Evolutionary conservation across 345 rosid species (phyloP), one percentile per base, ranked within the genome.

Genomic region (Corchorus capsularis): DNA sequence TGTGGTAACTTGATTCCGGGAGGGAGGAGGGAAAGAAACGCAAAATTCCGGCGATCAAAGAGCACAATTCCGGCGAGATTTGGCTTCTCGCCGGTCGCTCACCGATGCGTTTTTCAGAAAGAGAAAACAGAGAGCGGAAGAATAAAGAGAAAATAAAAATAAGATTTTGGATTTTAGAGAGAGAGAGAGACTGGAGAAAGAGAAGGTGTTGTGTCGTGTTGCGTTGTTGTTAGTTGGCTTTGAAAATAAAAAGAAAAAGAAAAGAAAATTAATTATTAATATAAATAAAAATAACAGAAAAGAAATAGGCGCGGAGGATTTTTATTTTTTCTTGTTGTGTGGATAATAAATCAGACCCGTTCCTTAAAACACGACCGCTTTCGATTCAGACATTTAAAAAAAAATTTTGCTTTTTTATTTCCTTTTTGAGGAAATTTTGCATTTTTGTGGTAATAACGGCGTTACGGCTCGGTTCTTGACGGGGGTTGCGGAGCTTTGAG

Each of bases 11-110:
- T 35, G 74, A 70, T 53, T n/a, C 74, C 34, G 47, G 47, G 2
- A 1, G 47, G 47, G 9, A 6, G 5, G 61, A 41, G 2, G 20
- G 10, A 16, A 32, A 49, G 2, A 47, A 59, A 55, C 46, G 39
- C 62, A 20, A 77, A 78, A 55, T 59, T 71, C 80, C 79, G 68
- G 55, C 70, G 57, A 19, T 6, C 34, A 63, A 11, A 72, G 22
- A 63, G 76, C 78, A 75, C 78, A 62, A 75, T 73, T 76, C 86
- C 89, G 87, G 90, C 86, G 78, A 81, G 90, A 85, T 63, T 73
- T 63, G 61, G 56, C 84, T 68, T 86, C 84, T 84, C 88, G 88
- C 87, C 81, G 68, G 87, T 80, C 61, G 59, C 68, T 72, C 80
- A 65, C 71, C 12, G 43, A 32, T 49, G 60, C 34, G 79, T 20